Conservation (phyloP, 306 rosid genomes). For the Acacia confusa region DNA sequence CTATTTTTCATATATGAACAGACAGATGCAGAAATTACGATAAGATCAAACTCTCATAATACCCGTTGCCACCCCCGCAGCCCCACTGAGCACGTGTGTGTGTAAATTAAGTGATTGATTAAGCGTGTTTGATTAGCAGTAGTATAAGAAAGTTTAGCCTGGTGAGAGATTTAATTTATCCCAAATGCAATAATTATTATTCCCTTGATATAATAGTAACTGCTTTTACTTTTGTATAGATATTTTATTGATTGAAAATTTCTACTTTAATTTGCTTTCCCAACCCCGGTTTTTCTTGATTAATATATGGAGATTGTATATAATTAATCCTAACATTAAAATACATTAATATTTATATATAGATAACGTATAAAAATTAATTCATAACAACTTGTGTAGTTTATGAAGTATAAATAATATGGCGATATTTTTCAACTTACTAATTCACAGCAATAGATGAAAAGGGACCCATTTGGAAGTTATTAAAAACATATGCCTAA, state of each 20-base stretch:
- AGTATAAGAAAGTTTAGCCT: not conserved
- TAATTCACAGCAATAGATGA: not conserved
- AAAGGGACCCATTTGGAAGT: not conserved
- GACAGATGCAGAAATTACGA: not conserved
- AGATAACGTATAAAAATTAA: not conserved
- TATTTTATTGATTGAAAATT: not conserved
- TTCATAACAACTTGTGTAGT: not conserved
- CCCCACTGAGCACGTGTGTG: not conserved
- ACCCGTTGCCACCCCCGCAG: not conserved
- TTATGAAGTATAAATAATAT: not conserved
- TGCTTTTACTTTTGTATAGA: not conserved
- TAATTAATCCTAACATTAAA: not conserved
- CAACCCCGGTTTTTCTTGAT: not conserved
- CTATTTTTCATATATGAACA: too few relatives aligned
- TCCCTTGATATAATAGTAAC: not conserved
- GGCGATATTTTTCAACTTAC: not conserved
- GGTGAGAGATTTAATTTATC: not conserved
- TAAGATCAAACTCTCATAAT: not conserved
- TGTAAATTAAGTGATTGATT: not conserved
- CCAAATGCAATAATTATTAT: not conserved
- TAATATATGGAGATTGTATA: not conserved
- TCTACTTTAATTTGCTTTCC: not conserved
- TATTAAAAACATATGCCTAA: too few relatives aligned
- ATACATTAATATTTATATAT: not conserved
- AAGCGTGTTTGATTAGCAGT: not conserved